Base-by-base conservation (phyloP, 768 basidiomycete genomes). In the Panus rudis region DNA sequence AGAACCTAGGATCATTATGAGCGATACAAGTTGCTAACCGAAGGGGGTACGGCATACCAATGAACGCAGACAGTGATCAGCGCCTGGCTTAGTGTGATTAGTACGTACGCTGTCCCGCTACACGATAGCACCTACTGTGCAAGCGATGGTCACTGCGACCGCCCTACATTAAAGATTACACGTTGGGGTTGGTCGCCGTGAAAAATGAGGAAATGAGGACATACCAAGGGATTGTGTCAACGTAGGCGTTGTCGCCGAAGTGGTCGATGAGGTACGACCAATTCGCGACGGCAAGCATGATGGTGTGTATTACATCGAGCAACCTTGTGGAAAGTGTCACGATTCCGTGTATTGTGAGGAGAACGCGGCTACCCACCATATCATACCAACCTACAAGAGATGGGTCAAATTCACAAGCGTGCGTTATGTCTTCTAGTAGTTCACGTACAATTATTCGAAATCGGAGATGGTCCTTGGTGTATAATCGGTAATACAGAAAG, bases 231-330 rank as follows among this genome's bases (percentile, higher is more conserved):
- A 49, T 50, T 23, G 32, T 33, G 4, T 13, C 3, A 21, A 43
- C 38, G 24, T n/a, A 35, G 3, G n/a, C n/a, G 2, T 19, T 14
- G 32, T 52, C 25, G 21, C 32, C 30, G 12, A 41, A 40, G 1
- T 48, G 40, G 3, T 30, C 33, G 13, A 50, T 50, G 3, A 50
- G 24, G 33, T 47, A 52, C 11, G 19, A 14, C 20, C 38, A 52
- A n/a, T 45, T 40, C 13, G 52, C 38, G 6, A 40, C 42, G 16
- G 27, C 38, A 5, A 49, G 37, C 27, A 52, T 46, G 16, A 34
- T 30, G n/a, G 52, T 38, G 28, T 52, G 52, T 3, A 47, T 10
- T 19, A 52, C 27, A 25, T 52, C 52, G 5, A 52, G 26, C 7
- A 45, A 8, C 48, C 52, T 47, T 20, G 34, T 21, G 6, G 23